Percentiles rank a stretch among this genome's conserved stretches.
These are phyloP conservation scores for Millerozyma acaciae DNA, from an alignment of 805 yeast genomes.

Conservation along the genomic window DNA sequence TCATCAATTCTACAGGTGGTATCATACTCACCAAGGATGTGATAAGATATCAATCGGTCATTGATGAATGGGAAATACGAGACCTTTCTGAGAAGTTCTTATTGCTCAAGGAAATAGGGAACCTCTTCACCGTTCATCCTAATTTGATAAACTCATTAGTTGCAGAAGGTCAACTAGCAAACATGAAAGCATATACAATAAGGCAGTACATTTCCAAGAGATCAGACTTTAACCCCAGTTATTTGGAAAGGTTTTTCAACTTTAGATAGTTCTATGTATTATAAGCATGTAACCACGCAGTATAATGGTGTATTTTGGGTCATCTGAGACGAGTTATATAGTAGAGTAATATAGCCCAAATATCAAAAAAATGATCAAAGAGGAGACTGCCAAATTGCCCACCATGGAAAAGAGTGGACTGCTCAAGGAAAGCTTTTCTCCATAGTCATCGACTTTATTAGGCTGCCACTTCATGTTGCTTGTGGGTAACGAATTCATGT, in stretches of 20 bases:
- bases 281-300: too few relatives aligned
- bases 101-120: slow-evolving; percentile 75
- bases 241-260: slow-evolving; percentile 43
- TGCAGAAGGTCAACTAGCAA: slow-evolving; percentile 73
- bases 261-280: slow-evolving; percentile 16
- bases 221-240: slow-evolving; percentile 61
- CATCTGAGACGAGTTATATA: slow-evolving; percentile 2
- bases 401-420: too few relatives aligned
- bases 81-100: slow-evolving; percentile 62
- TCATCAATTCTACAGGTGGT: slow-evolving; percentile 80
- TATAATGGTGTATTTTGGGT: not conserved
- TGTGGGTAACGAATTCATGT: too few relatives aligned
- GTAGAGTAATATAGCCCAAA: slow-evolving; percentile 8
- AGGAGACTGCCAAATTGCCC: too few relatives aligned
- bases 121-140: slow-evolving; percentile 80
- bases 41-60: slow-evolving; percentile 64
- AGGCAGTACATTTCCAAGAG: slow-evolving; percentile 66
- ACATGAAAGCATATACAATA: slow-evolving; percentile 57
- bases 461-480: slow-evolving; percentile 15
- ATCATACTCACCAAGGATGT: slow-evolving; percentile 77
- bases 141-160: slow-evolving; percentile 73
- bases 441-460: too few relatives aligned
- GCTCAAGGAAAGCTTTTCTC: too few relatives aligned
- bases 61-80: slow-evolving; percentile 64
- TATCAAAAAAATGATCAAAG: slow-evolving; percentile 5